Percentiles rank a stretch among this genome's conserved stretches.
Evolutionary conservation across 495 filamentous ascomycete species (phyloP).

Genomic region (Aspergillus panamensis): DNA sequence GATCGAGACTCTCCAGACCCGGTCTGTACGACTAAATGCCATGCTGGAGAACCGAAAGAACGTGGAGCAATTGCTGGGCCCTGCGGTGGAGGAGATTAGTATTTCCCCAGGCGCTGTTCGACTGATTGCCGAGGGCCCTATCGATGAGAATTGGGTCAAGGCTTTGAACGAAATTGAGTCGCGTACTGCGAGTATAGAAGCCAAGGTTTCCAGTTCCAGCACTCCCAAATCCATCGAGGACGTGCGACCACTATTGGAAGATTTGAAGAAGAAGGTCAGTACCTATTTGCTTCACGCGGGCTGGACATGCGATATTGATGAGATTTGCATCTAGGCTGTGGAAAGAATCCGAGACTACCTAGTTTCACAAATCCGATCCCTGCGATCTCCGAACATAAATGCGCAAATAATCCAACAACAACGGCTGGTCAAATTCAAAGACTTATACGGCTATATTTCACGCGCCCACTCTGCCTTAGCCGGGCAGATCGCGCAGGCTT

Average conservation of each 20-base stretch:
- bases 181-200: conserved; percentile 67
- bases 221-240: conserved; percentile 75
- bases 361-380: conserved; percentile 86
- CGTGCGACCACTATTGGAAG: conserved; percentile 76
- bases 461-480: conserved; percentile 73
- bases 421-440: conserved; percentile 80
- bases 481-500: conserved; percentile 86
- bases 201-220: conserved; percentile 53
- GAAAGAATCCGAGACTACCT: conserved; percentile 92
- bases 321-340: conserved; percentile 56
- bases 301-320: conserved; percentile 15
- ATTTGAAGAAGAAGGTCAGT: conserved; percentile 74
- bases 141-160: conserved; percentile 87
- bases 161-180: conserved; percentile 81
- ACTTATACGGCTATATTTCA: conserved; percentile 79
- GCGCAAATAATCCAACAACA: conserved; percentile 93
- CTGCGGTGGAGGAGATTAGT: conserved; percentile 87
- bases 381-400: conserved; percentile 92
- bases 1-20: conserved; percentile 86
- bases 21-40: conserved; percentile 79
- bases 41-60: conserved; percentile 83
- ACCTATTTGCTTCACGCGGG: conserved; percentile 1
- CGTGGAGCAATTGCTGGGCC: conserved; percentile 84
- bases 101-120: conserved; percentile 77
- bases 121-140: conserved; percentile 79